Evolutionary conservation across 257 asterid genomes (phyloP).

Genomic region (Ilex asprella): DNA sequence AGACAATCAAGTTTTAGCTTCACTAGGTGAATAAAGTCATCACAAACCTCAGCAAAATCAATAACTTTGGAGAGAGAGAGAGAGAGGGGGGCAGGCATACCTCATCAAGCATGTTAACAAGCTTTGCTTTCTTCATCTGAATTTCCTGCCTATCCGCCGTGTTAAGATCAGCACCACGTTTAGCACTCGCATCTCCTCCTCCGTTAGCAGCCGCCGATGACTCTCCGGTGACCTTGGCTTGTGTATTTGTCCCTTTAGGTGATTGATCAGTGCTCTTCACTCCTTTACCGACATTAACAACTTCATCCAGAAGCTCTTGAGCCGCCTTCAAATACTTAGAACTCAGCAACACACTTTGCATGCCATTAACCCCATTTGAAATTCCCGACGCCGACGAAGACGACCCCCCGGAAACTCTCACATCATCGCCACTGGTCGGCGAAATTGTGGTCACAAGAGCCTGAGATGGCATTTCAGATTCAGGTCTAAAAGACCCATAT

Average conservation of each 20-base stretch:
- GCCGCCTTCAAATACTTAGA: conserved; percentile 83
- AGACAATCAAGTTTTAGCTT: neutral
- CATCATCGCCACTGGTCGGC: conserved; percentile 32
- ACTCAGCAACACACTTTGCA: conserved; percentile 53
- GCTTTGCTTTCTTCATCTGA: conserved; percentile 95
- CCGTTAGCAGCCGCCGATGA: conserved; percentile 21
- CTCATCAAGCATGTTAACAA: conserved; percentile 98
- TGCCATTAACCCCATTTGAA: conserved; percentile 52
- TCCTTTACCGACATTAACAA: conserved; percentile 75
- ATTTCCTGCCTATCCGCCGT: conserved; percentile 89
- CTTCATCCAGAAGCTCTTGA: conserved; percentile 93
- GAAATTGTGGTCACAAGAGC: conserved; percentile 23
- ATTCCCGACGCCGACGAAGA: conserved; percentile 73
- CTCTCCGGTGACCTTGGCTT: conserved; percentile 34
- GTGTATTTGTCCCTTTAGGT: conserved; percentile 19
- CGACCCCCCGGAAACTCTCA: conserved; percentile 50
- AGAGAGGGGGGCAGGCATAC: conserved; percentile 27
- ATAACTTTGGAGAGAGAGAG: neutral
- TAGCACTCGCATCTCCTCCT: conserved; percentile 33
- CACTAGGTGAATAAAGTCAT: conserved; percentile 16
- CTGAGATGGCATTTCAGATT: conserved; percentile 38
- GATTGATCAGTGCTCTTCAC: conserved; percentile 25
- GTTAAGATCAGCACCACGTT: conserved; percentile 53
- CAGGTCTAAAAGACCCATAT: conserved; percentile 34
- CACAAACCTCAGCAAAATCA: neutral